phyloP scores from a whole-genome alignment of 73 alveolate genomes.

The Paraurostyla sp. region DNA sequence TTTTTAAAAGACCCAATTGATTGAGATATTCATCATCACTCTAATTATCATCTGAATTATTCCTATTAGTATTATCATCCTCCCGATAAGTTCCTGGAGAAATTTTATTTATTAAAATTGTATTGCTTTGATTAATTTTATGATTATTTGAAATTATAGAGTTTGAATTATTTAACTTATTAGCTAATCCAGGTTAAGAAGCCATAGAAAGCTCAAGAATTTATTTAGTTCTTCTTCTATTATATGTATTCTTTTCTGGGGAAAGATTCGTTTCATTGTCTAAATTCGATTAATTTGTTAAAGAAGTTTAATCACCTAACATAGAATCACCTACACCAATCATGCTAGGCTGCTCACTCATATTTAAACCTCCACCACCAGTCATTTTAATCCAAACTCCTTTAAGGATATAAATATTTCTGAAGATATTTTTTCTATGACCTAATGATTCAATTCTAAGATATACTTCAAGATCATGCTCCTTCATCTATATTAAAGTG shows the following conservation, averaged over 20 bases:
- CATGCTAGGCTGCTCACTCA: background rate
- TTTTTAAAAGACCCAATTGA: slow-evolving; percentile 49
- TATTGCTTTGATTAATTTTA: background rate
- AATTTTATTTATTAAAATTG: background rate
- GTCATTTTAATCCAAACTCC: slow-evolving; percentile 5
- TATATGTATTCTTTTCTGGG: slow-evolving; percentile 10
- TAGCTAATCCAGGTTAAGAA: background rate
- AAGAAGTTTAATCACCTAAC: slow-evolving; percentile 10
- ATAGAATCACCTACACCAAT: background rate
- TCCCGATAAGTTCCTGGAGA: no score
- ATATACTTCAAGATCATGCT: slow-evolving; percentile 40
- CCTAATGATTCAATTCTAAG: slow-evolving; percentile 19
- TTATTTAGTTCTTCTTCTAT: slow-evolving; percentile 6
- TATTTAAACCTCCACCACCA: background rate
- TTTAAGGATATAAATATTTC: background rate
- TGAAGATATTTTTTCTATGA: slow-evolving; percentile 34
- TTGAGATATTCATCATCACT: slow-evolving; percentile 62
- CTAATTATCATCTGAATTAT: background rate
- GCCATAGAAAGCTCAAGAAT: slow-evolving; percentile 2
- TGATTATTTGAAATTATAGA: background rate
- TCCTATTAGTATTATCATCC: background rate
- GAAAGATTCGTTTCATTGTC: background rate
- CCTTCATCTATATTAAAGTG: slow-evolving; percentile 10
- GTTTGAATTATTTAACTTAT: background rate
- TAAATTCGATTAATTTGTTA: background rate